Percentiles rank a stretch among this genome's conserved stretches.
Conservation (phyloP, 2,329 filamentous ascomycete species). For the Rachicladosporium sp. region DNA sequence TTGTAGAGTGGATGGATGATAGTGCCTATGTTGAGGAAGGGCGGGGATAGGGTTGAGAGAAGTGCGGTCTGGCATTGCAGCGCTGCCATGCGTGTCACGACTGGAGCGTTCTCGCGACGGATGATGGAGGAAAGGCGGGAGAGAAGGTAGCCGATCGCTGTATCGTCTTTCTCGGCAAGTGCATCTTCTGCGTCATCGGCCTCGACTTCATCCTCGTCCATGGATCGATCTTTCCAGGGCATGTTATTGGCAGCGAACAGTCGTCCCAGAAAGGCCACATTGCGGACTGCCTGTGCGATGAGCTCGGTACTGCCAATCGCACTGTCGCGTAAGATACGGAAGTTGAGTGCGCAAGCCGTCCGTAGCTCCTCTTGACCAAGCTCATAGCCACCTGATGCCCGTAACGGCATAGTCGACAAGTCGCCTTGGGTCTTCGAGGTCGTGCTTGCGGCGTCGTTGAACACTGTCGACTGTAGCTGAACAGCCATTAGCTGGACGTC, state of each 20-base stretch:
- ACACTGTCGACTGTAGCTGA: constrained; percentile 61
- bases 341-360: constrained; percentile 43
- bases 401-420: constrained; percentile 47
- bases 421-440: constrained; percentile 39
- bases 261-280: constrained; percentile 69
- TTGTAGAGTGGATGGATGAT: constrained; percentile 63
- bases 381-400: constrained; percentile 58
- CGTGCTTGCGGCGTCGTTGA: constrained; percentile 62
- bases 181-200: constrained; percentile 35
- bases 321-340: constrained; percentile 48
- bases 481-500: constrained; percentile 68
- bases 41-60: constrained; percentile 45
- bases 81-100: constrained; percentile 54
- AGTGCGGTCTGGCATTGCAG: constrained; percentile 64
- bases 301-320: constrained; percentile 52
- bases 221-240: constrained; percentile 31
- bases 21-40: constrained; percentile 51
- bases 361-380: constrained; percentile 54
- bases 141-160: constrained; percentile 62
- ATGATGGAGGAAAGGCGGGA: constrained; percentile 66
- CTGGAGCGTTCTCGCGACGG: constrained; percentile 54
- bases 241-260: constrained; percentile 48
- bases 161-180: constrained; percentile 26
- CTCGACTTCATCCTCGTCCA: constrained; percentile 29
- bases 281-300: constrained; percentile 64